A percentile compares a stretch with the other conserved stretches of the same genome.
Evolutionary conservation across 768 basidiomycete genomes (phyloP).

Genomic region (Pseudohyphozyma bogoriensis): DNA sequence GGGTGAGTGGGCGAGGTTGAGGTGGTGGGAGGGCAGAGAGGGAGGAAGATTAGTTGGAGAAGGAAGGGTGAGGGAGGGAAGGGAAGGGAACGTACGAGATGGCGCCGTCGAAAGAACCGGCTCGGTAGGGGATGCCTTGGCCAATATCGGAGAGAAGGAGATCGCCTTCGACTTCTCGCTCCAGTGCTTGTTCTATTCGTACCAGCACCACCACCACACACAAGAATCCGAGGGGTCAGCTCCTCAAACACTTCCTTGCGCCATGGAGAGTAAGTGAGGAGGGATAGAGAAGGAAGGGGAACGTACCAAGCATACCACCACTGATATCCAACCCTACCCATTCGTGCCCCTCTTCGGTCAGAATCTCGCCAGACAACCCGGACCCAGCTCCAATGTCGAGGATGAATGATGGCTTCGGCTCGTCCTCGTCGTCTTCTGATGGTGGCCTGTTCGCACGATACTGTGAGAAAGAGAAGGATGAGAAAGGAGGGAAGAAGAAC

Average conservation of each 20-base stretch:
- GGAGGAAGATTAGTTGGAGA: too few species aligned
- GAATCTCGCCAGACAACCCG: constrained; percentile 90
- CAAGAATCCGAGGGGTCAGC: neutral
- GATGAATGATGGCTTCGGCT: constrained; percentile 65
- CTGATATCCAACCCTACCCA: constrained; percentile 94
- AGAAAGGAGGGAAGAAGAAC: neutral
- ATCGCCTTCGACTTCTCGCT: constrained; percentile 91
- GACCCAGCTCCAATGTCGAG: constrained; percentile 96
- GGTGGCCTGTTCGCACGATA: constrained; percentile 1
- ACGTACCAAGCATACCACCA: constrained; percentile 89
- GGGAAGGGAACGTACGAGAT: constrained; percentile 56
- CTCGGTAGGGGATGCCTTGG: constrained; percentile 92
- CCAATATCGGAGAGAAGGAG: constrained; percentile 95
- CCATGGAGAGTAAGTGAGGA: neutral
- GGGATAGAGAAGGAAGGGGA: neutral
- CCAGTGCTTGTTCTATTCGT: constrained; percentile 95
- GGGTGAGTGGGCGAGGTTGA: neutral
- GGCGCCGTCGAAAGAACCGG: constrained; percentile 94
- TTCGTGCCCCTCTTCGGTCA: constrained; percentile 83
- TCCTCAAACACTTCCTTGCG: neutral
- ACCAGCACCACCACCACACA: too few species aligned
- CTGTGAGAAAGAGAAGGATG: too few species aligned
- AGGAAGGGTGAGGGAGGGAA: constrained; percentile 3
- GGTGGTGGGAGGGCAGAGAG: neutral
- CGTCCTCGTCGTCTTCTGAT: constrained; percentile 9